Evolutionary conservation across 805 yeast genomes (phyloP).

Genomic region (Danielia oregonensis): DNA sequence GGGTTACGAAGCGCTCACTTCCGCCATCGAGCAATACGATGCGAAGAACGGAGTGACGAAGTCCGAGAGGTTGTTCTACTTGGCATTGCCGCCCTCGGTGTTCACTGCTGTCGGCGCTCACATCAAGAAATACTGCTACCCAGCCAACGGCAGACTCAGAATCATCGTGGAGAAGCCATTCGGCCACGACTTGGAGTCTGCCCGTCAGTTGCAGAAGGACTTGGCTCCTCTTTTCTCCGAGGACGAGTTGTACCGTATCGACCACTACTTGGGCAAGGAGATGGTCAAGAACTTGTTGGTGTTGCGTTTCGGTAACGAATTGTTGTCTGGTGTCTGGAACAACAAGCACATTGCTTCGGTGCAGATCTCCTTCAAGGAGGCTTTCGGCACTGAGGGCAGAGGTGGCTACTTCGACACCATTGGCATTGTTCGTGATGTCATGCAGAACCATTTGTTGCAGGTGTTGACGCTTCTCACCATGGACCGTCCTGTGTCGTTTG

Average conservation of each 20-base stretch:
- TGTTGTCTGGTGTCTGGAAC: constrained; percentile 88
- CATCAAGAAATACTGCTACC: constrained; percentile 64
- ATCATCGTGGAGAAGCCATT: constrained; percentile 95
- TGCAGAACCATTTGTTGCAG: constrained; percentile 96
- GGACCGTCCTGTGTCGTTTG: constrained; percentile 92
- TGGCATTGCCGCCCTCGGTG: constrained; percentile 93
- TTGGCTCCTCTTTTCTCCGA: constrained; percentile 86
- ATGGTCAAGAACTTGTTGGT: constrained; percentile 92
- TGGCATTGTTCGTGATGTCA: constrained; percentile 96
- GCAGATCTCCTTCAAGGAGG: constrained; percentile 92
- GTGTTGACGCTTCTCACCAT: constrained; percentile 86
- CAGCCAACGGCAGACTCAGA: constrained; percentile 59
- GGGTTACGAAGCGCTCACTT: constrained; percentile 61
- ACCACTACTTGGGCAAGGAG: constrained; percentile 96
- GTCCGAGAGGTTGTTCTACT: constrained; percentile 81
- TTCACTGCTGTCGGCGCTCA: constrained; percentile 76
- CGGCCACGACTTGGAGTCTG: constrained; percentile 82
- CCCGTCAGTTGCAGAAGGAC: constrained; percentile 70
- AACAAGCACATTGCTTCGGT: constrained; percentile 71
- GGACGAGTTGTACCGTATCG: constrained; percentile 91
- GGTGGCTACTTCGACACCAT: constrained; percentile 96
- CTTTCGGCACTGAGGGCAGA: constrained; percentile 98
- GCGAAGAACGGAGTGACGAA: constrained; percentile 34
- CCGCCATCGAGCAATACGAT: constrained; percentile 60
- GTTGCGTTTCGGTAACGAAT: constrained; percentile 85